A percentile compares a stretch with the other conserved stretches of the same genome.
Conservation (phyloP, 2,329 filamentous ascomycete genomes). For the Fusarium sp. region DNA sequence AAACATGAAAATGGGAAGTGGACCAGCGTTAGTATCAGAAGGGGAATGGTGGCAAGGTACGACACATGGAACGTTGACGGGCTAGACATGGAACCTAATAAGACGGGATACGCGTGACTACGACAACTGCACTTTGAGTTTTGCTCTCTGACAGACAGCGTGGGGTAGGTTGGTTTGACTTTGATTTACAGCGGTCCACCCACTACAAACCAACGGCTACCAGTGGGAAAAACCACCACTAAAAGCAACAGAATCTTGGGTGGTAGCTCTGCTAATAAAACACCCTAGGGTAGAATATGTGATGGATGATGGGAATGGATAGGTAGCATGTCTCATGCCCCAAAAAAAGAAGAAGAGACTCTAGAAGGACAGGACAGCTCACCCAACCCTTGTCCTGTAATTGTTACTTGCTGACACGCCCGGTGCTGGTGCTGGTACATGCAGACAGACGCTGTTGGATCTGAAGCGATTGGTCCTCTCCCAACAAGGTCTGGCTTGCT, state of each 20-base stretch:
- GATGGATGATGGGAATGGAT: not conserved
- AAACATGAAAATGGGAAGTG: conserved; percentile 36
- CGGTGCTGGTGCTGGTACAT: conserved; percentile 17
- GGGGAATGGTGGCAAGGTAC: conserved; percentile 26
- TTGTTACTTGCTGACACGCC: conserved; percentile 32
- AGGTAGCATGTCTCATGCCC: conserved; percentile 15
- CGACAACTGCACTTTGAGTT: conserved; percentile 2
- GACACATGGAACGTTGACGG: not conserved
- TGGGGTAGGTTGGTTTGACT: conserved; percentile 8
- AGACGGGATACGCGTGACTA: not conserved
- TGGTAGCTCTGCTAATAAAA: conserved; percentile 35
- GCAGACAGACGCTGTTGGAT: conserved; percentile 16
- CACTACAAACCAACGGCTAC: conserved; percentile 27
- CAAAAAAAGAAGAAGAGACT: conserved; percentile 28
- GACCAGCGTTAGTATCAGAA: conserved; percentile 29
- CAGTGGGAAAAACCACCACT: conserved; percentile 19
- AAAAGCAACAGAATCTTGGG: conserved; percentile 23
- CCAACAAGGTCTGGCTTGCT: conserved; percentile 31
- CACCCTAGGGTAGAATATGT: conserved; percentile 24
- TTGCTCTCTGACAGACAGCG: conserved; percentile 26
- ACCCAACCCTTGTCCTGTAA: conserved; percentile 17
- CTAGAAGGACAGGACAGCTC: conserved; percentile 3
- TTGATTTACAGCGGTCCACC: conserved; percentile 18
- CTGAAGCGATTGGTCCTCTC: conserved; percentile 26
- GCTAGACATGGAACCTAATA: not conserved